Conservation (phyloP, 2,329 filamentous ascomycete species). For the Samsoniella hepiali region DNA sequence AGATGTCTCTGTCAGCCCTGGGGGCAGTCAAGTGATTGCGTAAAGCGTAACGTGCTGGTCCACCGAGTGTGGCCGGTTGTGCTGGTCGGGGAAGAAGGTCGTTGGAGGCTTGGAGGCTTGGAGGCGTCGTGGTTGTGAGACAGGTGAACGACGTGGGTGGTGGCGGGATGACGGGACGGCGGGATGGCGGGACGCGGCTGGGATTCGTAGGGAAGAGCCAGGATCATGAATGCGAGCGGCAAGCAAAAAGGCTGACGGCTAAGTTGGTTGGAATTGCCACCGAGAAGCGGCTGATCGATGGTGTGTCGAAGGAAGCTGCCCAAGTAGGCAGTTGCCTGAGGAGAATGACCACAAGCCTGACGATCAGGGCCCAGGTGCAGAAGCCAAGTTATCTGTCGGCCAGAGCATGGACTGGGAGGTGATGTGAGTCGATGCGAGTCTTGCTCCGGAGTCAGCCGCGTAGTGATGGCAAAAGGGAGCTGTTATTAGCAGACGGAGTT, state of each 20-base stretch:
- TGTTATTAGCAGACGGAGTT: not conserved
- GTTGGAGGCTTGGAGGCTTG: not conserved
- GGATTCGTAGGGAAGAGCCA: not conserved
- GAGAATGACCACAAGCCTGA: not conserved
- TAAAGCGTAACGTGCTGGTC: constrained; percentile 6
- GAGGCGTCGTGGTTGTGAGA: constrained; percentile 12
- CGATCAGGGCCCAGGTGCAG: constrained; percentile 4
- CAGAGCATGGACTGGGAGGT: not conserved
- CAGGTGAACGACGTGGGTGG: constrained; percentile 3
- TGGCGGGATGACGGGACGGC: constrained; percentile 8
- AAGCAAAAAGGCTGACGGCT: not conserved
- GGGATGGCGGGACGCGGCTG: not conserved
- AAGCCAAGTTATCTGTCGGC: not conserved
- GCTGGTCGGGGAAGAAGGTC: constrained; percentile 2
- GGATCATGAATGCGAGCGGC: constrained; percentile 1
- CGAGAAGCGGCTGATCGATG: not conserved
- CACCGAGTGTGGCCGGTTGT: not conserved
- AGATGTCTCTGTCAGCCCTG: constrained; percentile 7
- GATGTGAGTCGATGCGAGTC: not conserved
- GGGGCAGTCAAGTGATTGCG: constrained; percentile 10
- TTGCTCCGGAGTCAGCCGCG: not conserved
- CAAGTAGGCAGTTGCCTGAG: constrained; percentile 2
- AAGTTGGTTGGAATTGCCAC: not conserved
- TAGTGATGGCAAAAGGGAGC: not conserved
- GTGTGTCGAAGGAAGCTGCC: constrained; percentile 7